These are phyloP conservation scores for Auricularia heimuer DNA, from an alignment of 768 basidiomycete species.

Conservation along the genomic window DNA sequence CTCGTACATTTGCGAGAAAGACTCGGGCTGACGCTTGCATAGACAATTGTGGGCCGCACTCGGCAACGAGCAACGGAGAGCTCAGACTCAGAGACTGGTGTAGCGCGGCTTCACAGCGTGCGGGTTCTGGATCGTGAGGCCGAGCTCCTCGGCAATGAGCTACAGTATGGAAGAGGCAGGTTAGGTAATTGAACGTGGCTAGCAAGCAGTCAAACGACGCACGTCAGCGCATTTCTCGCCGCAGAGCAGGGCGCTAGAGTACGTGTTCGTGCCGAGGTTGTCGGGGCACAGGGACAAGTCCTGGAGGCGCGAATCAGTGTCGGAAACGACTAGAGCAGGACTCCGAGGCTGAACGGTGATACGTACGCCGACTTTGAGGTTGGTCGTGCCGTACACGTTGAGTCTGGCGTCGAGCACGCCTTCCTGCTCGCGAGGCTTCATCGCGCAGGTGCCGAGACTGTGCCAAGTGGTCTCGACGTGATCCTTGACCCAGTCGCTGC, in stretches of 20 bases:
- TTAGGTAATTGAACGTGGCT: too few relatives aligned
- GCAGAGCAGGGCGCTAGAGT: slow-evolving; percentile 58
- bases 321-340: too few relatives aligned
- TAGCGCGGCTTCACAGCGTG: slow-evolving; percentile 33
- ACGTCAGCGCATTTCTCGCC: slow-evolving; percentile 56
- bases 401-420: slow-evolving; percentile 57
- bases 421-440: slow-evolving; percentile 58
- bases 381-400: slow-evolving; percentile 53
- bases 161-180: too few relatives aligned
- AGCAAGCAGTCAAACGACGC: too few relatives aligned
- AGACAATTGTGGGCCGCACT: not conserved
- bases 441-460: slow-evolving; percentile 42
- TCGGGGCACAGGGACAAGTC: slow-evolving; percentile 71
- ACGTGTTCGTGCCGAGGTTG: slow-evolving; percentile 49
- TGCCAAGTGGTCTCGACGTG: slow-evolving; percentile 76
- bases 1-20: too few relatives aligned
- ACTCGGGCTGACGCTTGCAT: not conserved
- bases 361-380: slow-evolving; percentile 44
- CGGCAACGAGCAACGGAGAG: not conserved
- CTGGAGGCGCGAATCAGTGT: too few relatives aligned
- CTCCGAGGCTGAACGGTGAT: too few relatives aligned
- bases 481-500: slow-evolving; percentile 17
- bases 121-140: slow-evolving; percentile 50
- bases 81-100: not conserved
- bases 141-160: slow-evolving; percentile 53